Conservation (phyloP, 2,329 filamentous ascomycete genomes). For the Colletotrichum theobromicola region DNA sequence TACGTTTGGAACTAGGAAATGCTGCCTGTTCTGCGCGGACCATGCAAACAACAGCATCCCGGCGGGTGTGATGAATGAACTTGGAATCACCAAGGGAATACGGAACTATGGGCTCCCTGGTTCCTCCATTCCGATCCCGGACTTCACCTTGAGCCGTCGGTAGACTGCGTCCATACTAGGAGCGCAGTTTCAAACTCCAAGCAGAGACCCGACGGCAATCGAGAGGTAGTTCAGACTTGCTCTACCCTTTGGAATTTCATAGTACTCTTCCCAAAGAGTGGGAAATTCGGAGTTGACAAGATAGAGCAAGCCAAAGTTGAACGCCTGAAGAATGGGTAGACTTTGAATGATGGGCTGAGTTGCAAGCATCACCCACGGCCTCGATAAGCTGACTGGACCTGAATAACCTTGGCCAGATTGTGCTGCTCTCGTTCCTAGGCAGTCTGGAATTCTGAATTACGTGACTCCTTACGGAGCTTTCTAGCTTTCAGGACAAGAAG, state of each 20-base stretch:
- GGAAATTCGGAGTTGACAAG: conserved; percentile 69
- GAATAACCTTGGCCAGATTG: conserved; percentile 29
- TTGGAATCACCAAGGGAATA: conserved; percentile 38
- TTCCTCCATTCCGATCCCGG: conserved; percentile 20
- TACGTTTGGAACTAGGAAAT: conserved; percentile 55
- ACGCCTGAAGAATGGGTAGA: conserved; percentile 59
- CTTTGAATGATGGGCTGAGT: conserved; percentile 67
- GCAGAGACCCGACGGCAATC: conserved; percentile 65
- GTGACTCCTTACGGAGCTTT: conserved; percentile 35
- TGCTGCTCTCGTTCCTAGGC: conserved; percentile 40
- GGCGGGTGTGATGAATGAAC: conserved; percentile 45
- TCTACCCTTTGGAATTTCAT: conserved; percentile 60
- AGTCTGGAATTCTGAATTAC: conserved; percentile 35
- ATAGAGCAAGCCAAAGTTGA: conserved; percentile 68
- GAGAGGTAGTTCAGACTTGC: conserved; percentile 71
- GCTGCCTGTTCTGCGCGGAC: conserved; percentile 43
- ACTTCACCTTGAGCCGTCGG: conserved; percentile 31
- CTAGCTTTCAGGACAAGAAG: conserved; percentile 38
- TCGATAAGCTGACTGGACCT: conserved; percentile 47
- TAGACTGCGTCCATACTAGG: conserved; percentile 46
- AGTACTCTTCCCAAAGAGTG: conserved; percentile 58
- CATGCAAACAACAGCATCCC: conserved; percentile 50
- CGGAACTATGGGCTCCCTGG: conserved; percentile 62
- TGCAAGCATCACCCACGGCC: conserved; percentile 60
- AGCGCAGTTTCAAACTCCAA: conserved; percentile 54